A percentile compares a stretch with the other conserved stretches of the same genome.
Conservation (phyloP, 1,284 basidiomycete species). For the Apiotrichum siamense region DNA sequence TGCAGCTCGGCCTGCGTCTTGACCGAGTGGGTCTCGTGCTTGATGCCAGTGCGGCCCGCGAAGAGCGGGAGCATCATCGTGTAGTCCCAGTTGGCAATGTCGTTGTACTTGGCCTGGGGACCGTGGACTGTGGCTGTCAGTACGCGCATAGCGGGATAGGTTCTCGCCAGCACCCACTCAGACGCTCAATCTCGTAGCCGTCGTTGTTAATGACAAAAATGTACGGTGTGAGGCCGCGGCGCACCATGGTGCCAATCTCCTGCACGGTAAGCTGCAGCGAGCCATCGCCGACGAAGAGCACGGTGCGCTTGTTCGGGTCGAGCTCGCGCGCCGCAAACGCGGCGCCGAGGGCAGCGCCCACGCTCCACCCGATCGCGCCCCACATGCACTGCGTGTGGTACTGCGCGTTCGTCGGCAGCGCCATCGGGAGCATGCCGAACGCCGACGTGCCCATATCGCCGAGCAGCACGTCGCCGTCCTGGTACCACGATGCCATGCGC, state of each 20-base stretch:
- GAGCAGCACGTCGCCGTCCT: constrained; percentile 54
- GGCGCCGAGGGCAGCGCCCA: constrained; percentile 52
- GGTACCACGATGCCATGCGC: constrained; percentile 70
- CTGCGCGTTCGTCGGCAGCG: constrained; percentile 53
- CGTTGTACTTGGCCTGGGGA: constrained; percentile 47
- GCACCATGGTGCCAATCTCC: constrained; percentile 52
- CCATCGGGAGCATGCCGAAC: constrained; percentile 70
- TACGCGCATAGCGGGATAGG: constrained; percentile 39
- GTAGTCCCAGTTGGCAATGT: constrained; percentile 48
- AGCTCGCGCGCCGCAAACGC: constrained; percentile 65
- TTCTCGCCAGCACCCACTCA: constrained; percentile 60
- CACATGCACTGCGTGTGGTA: constrained; percentile 60
- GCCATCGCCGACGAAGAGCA: constrained; percentile 72
- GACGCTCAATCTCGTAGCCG: constrained; percentile 82
- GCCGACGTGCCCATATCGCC: constrained; percentile 65
- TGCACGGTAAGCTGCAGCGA: constrained; percentile 51
- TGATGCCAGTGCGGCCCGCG: constrained; percentile 23
- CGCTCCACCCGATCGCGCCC: constrained; percentile 45
- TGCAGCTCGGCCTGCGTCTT: constrained; percentile 54
- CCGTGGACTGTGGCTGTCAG: constrained; percentile 36
- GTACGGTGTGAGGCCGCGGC: constrained; percentile 46
- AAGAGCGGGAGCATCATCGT: constrained; percentile 44
- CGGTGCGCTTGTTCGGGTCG: constrained; percentile 57
- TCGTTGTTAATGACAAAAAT: constrained; percentile 73
- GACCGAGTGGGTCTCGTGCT: constrained; percentile 35